Conservation (phyloP, 108 stramenopile genomes). For the Hondaea fermentalgiana region DNA sequence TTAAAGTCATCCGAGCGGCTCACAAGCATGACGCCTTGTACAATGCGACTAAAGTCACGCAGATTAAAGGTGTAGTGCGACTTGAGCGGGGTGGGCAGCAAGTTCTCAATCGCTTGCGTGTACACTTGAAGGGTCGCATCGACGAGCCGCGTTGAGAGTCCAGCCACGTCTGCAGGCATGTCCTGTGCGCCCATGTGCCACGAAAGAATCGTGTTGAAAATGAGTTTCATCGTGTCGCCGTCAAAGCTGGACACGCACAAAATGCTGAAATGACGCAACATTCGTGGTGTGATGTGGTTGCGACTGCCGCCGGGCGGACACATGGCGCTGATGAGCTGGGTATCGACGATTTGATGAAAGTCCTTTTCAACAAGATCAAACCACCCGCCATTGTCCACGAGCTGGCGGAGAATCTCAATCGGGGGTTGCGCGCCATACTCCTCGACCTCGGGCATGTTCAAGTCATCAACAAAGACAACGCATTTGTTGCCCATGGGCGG, state of each 20-base stretch:
- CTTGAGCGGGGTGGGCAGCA: constrained; percentile 25
- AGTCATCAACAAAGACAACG: constrained; percentile 51
- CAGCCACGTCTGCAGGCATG: constrained; percentile 31
- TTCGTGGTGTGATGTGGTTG: constrained; percentile 49
- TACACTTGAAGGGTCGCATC: constrained; percentile 21
- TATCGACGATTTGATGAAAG: constrained; percentile 42
- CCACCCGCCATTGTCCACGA: constrained; percentile 54
- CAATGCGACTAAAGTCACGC: constrained; percentile 25
- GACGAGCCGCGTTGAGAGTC: background rate
- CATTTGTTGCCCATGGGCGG: constrained; percentile 46
- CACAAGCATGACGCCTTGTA: background rate
- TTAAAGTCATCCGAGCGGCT: background rate
- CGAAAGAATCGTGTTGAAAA: constrained; percentile 44
- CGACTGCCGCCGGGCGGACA: constrained; percentile 49
- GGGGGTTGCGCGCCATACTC: constrained; percentile 57
- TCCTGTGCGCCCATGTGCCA: background rate
- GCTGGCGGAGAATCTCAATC: constrained; percentile 50
- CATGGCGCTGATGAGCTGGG: constrained; percentile 44
- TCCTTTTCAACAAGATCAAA: constrained; percentile 43
- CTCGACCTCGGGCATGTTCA: constrained; percentile 51
- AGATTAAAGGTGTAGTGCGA: constrained; percentile 36
- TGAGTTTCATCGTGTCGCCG: constrained; percentile 39
- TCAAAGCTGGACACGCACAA: constrained; percentile 32
- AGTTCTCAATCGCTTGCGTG: background rate
- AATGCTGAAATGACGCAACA: constrained; percentile 47